Base-by-base conservation (phyloP, 345 rosid species). In the Dimocarpus longan region DNA sequence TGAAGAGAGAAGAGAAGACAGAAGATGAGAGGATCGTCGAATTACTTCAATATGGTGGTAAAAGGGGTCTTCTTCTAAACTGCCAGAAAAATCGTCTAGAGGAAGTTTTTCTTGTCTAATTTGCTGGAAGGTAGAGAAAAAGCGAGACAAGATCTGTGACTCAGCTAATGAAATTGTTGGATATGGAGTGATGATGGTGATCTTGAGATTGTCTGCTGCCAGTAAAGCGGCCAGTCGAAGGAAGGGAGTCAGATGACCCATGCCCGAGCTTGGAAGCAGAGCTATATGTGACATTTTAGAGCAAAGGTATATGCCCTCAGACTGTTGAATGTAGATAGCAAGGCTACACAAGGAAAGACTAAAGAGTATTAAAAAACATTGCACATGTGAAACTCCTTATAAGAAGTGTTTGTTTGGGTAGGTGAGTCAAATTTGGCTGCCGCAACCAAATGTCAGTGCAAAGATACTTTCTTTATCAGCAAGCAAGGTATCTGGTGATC, bases 201-300 rank as follows among this genome's bases (percentile, higher is more conserved):
- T 70, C 19, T 70, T 75, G 63, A 85, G 75, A 11, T 76, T 22
- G 7, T 44, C 26, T 39, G 12, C 19, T 18, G 76, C 10, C 21
- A 87, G 86, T 5, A 63, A 56, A 66, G 82, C 76, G 5, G 86
- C 88, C 3, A 87, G 81, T 15, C 86, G 78, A 18, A 87, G 85
- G 64, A 85, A 85, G 21, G 90, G 85, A 1, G 82, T 85, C 72
- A 87, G 81, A 54, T 87, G 90, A 65, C 88, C 88, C 88, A 85
- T 80, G n/a, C 90, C 88, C 1, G 90, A 80, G 71, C 84, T 78
- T 24, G 90, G 82, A 28, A 85, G 68, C 19, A 87, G 86, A 39
- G 82, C 88, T 1, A 85, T 32, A 46, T 83, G 88, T 68, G 50
- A 39, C 57, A 52, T 52, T 8, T 52, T 11, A 21, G 62, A 59